Evolutionary conservation across 805 yeast species (phyloP), one percentile per base, ranked within the genome.

Genomic region (Nakazawaea holstii): DNA sequence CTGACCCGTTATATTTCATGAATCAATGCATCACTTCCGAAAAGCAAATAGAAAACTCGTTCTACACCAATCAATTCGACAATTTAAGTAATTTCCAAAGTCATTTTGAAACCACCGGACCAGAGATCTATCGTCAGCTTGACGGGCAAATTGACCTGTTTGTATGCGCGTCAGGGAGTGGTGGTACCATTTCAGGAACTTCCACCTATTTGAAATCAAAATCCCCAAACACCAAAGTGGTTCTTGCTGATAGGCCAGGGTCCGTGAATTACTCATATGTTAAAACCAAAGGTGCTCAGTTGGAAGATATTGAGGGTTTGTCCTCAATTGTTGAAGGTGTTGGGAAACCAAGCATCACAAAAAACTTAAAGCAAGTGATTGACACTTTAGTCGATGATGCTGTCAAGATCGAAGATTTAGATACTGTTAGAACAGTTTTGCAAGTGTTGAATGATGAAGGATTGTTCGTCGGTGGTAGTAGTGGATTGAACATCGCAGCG

Each of bases 171-270:
- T 84, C 92, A 30, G 96, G 96, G 15, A 88, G 96, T 1, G 96
- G 87, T 48, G 96, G 96, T 51, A 88, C 96, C 3, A 85, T 88
- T 43, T 69, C 90, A 28, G 96, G 96, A 51, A 87, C 86, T n/a
- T 76, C 91, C 10, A 70, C 73, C 50, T 88, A 74, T 62, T 70
- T 88, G 58, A 84, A 79, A 55, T 74, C 68, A 47, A 58, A 64
- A 32, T 36, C 60, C 3, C 52, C 59, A 2, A 33, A 39, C 10
- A 24, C 41, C 30, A 40, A 46, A 14, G 33, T 36, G 43, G 68
- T 69, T 9, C 59, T 72, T 43, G 76, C 76, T 1, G 77, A 72
- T 51, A 75, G 76, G 11, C 77, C 76, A 11, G 77, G 77, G 29
- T 64, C 72, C 7, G 69, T 71, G 4, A 58, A 72, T 45, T 72